These are phyloP conservation scores for Trichoderma brevicompactum DNA, from an alignment of 2,329 filamentous ascomycete species.

Conservation along the genomic window DNA sequence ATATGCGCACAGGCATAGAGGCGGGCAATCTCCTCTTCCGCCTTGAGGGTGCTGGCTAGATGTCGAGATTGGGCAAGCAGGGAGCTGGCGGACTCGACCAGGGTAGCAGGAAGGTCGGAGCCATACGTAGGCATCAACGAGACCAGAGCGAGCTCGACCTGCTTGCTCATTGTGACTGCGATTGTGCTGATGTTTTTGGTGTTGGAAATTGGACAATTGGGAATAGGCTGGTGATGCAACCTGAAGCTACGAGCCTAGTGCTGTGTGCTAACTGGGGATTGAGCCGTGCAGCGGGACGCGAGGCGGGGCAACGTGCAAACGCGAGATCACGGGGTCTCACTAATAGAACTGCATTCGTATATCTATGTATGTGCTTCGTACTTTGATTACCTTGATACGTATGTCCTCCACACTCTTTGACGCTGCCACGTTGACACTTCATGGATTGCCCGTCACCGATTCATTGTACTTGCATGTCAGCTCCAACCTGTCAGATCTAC, in stretches of 20 bases:
- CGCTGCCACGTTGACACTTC: neutral
- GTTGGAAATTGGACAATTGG: neutral
- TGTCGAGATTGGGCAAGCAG: conserved; percentile 80
- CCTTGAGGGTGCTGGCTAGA: conserved; percentile 75
- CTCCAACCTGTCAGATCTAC: too few species aligned
- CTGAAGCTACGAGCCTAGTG: neutral
- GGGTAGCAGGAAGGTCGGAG: conserved; percentile 66
- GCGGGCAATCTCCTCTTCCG: conserved; percentile 86
- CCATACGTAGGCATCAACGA: conserved; percentile 75
- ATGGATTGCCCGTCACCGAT: neutral
- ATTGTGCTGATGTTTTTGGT: neutral
- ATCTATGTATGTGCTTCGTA: too few species aligned
- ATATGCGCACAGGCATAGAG: conserved; percentile 85
- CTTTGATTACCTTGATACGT: too few species aligned
- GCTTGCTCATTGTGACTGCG: conserved; percentile 66
- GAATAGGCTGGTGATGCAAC: too few species aligned
- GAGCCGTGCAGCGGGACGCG: conserved; percentile 4
- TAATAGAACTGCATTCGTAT: neutral
- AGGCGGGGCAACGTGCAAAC: conserved; percentile 20
- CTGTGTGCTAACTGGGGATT: neutral
- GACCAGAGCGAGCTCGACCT: conserved; percentile 73
- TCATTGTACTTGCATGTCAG: neutral
- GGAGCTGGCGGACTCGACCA: conserved; percentile 72
- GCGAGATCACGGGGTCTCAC: conserved; percentile 27
- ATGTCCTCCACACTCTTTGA: too few species aligned